Base-by-base conservation (phyloP, 225 moss, liverwort and hornwort species). In the Pleurozium schreberi region DNA sequence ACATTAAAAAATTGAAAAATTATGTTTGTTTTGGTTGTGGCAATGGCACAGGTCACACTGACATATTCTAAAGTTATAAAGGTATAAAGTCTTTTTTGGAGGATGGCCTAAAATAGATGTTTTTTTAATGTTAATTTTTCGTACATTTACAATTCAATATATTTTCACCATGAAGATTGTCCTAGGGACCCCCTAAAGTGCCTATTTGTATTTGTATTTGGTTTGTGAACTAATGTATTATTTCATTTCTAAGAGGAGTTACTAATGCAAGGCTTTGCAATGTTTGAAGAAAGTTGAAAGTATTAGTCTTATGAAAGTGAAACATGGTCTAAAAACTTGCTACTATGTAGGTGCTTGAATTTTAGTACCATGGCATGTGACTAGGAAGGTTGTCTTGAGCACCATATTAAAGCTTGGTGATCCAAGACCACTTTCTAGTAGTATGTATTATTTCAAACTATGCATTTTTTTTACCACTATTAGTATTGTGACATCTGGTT, bases 261-360 rank as follows among this genome's bases (percentile, higher is more conserved):
- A 49, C 2, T 75, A 19, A 4, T 2, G 0, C 2, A 20, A 49
- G 19, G 19, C 0, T 49, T 30, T 31, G 1, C 2, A 74, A 49
- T 31, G 18, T 47, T 74, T 47, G 2, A 31, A 31, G 45, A 74
- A 30, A 30, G 9, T 47, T 74, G 10, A 73, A 71, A 71, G 5
- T 9, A 28, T 45, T 10, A 18, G 28, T 47, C 11, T 30, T 47
- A 0, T 30, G 4, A 47, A 28, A 30, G 30, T 18, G 18, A 47
- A 45, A 10, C 2, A 7, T 74, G 7, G 18, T 47, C 4, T 74
- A 8, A 30, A 75, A 31, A 7, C 4, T 11, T 33, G 7, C 2
- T 49, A 19, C 0, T 31, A 10, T 4, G 31, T 31, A 47, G 4
- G 28, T 43, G 5, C 6, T 71, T 42, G 11, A 7, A 18, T 47